A percentile compares a stretch with the other conserved stretches of the same genome.
These are phyloP conservation scores for Furcasterigmium sp. DNA, from an alignment of 2,329 filamentous ascomycete genomes.

Conservation along the genomic window DNA sequence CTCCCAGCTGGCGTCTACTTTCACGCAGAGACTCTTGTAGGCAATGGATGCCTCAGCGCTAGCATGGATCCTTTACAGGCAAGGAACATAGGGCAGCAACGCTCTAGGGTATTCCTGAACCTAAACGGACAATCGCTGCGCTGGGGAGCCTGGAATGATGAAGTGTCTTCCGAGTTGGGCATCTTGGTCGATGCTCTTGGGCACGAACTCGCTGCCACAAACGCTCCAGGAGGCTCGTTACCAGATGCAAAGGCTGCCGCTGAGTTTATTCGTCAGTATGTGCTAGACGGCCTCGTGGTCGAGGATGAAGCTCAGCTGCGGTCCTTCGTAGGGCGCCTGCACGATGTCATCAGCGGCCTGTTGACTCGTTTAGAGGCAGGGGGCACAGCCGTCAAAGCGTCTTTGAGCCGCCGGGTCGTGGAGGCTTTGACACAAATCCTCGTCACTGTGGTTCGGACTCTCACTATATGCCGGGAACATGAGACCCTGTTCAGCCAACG, in stretches of 20 bases:
- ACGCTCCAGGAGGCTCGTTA: constrained; percentile 3
- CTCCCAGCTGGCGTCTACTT: constrained; percentile 52
- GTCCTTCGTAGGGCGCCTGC: constrained; percentile 36
- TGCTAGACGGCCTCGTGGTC: constrained; percentile 37
- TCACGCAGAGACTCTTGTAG: constrained; percentile 54
- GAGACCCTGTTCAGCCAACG: constrained; percentile 23
- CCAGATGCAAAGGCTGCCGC: constrained; percentile 13
- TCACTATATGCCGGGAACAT: constrained; percentile 31
- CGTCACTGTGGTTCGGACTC: constrained; percentile 29
- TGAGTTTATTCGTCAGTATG: constrained; percentile 43
- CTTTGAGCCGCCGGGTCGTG: constrained; percentile 14
- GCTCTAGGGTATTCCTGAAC: constrained; percentile 32
- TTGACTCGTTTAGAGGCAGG: constrained; percentile 20
- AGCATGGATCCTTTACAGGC: constrained; percentile 24
- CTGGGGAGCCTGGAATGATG: constrained; percentile 54
- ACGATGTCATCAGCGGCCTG: constrained; percentile 38
- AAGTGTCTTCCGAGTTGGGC: constrained; percentile 56
- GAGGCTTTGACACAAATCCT: constrained; percentile 30
- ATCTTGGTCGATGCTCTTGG: constrained; percentile 54
- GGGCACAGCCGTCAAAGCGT: neutral
- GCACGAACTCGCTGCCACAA: constrained; percentile 30
- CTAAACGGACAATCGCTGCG: constrained; percentile 43
- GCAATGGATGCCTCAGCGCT: constrained; percentile 42
- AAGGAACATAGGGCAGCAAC: constrained; percentile 20
- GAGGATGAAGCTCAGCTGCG: constrained; percentile 24